These are phyloP conservation scores for Platanus orientalis DNA, from an alignment of 164 flowering plant species.

Conservation along the genomic window DNA sequence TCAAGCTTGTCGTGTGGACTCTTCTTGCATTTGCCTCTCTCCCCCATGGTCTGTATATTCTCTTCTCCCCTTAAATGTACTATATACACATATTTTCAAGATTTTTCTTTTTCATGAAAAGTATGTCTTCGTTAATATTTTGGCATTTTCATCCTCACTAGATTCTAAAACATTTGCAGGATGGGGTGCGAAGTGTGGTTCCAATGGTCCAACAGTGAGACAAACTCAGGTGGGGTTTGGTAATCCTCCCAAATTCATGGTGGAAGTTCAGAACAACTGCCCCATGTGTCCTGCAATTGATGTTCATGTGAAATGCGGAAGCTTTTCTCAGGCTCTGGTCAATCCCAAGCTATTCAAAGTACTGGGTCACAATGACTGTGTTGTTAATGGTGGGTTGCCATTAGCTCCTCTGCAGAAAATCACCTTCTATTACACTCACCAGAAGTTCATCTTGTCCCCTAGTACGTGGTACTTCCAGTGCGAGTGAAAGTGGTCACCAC, in stretches of 20 bases:
- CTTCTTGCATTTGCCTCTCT: constrained; percentile 20
- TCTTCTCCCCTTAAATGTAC: neutral
- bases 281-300: constrained; percentile 52
- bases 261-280: constrained; percentile 39
- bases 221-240: constrained; percentile 39
- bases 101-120: neutral
- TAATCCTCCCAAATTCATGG: constrained; percentile 33
- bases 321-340: constrained; percentile 38
- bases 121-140: neutral
- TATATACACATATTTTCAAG: neutral
- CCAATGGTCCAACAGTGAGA: constrained; percentile 28
- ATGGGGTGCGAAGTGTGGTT: constrained; percentile 24
- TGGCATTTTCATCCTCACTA: neutral
- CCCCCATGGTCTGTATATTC: constrained; percentile 21
- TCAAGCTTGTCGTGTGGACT: constrained; percentile 20
- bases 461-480: constrained; percentile 43
- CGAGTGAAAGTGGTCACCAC: constrained; percentile 23
- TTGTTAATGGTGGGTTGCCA: constrained; percentile 43
- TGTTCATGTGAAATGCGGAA: constrained; percentile 42
- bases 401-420: constrained; percentile 38
- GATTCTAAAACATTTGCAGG: constrained; percentile 20
- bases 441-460: constrained; percentile 28
- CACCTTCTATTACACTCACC: constrained; percentile 42
- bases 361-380: constrained; percentile 33
- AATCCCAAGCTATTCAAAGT: constrained; percentile 41